phyloP scores from a whole-genome alignment of 257 asterid species.

The Solanum chmielewskii region DNA sequence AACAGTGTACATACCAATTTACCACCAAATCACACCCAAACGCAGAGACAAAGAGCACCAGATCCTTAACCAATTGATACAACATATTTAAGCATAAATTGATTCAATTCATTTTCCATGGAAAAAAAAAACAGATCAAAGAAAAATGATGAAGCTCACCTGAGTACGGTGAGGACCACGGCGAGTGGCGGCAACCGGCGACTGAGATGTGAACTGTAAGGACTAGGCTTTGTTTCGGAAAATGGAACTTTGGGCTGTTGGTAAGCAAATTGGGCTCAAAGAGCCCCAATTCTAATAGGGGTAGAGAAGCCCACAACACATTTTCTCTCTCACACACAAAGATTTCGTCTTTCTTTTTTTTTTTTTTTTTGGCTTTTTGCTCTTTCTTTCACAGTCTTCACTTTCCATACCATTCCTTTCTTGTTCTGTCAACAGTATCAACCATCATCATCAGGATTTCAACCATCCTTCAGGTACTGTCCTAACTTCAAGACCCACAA shows the following conservation, averaged over 20 bases:
- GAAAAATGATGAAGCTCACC: not conserved
- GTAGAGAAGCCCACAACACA: conserved; percentile 17
- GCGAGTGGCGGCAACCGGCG: not conserved
- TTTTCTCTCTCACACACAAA: not conserved
- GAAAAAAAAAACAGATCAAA: not conserved
- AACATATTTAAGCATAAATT: not conserved
- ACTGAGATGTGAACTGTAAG: not conserved
- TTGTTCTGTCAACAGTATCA: not conserved
- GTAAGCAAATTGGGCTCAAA: not conserved
- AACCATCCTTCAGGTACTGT: not conserved
- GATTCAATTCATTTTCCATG: not conserved
- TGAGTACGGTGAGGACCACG: not conserved
- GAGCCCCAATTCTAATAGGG: not conserved
- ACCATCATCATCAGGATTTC: not conserved
- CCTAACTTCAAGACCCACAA: not conserved
- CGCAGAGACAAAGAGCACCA: not conserved
- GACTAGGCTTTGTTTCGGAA: not conserved
- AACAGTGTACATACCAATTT: not conserved
- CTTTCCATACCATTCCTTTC: not conserved
- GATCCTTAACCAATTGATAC: not conserved
- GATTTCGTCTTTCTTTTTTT: not conserved
- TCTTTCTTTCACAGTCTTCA: not conserved
- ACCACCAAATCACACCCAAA: not conserved
- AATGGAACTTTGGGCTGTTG: not conserved
- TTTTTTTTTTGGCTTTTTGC: not conserved